phyloP scores from a whole-genome alignment of 257 asterid genomes.

The Ilex asprella region DNA sequence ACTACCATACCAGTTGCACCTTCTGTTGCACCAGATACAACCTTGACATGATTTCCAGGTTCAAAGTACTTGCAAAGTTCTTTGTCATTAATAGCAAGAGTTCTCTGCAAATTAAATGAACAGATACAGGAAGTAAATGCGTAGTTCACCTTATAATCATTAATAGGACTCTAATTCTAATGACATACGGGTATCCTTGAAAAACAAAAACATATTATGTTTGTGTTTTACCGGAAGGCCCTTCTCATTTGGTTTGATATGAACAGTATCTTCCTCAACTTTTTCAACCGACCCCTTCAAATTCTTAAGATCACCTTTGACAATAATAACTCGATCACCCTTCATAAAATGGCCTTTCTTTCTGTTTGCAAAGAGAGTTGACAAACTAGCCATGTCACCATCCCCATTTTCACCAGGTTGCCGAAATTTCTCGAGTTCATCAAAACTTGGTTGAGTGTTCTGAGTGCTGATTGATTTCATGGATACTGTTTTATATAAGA shows the following conservation, averaged over 20 bases:
- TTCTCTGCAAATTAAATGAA: conserved; percentile 40
- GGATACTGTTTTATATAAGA: conserved; percentile 75
- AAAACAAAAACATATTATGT: not conserved
- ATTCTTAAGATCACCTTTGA: conserved; percentile 89
- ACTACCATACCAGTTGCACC: conserved; percentile 99
- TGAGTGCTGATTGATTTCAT: conserved; percentile 78
- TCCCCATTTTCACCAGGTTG: conserved; percentile 76
- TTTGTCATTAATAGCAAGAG: conserved; percentile 75
- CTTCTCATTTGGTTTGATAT: conserved; percentile 74
- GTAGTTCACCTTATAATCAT: conserved; percentile 3
- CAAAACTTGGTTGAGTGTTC: conserved; percentile 84
- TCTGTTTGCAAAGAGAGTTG: conserved; percentile 78
- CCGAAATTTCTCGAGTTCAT: conserved; percentile 94
- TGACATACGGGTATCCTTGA: not conserved
- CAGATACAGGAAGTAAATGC: not conserved
- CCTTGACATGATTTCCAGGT: conserved; percentile 92
- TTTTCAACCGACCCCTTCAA: conserved; percentile 88
- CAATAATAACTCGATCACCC: conserved; percentile 86
- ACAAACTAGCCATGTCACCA: conserved; percentile 72
- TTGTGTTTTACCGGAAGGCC: conserved; percentile 59
- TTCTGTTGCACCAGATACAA: conserved; percentile 84
- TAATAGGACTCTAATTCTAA: not conserved
- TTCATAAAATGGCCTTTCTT: conserved; percentile 95
- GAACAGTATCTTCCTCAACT: conserved; percentile 94
- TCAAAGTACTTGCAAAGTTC: conserved; percentile 95